Percentiles rank a stretch among this genome's conserved stretches.
Conservation (phyloP, 2,329 filamentous ascomycete genomes). For the Neoscytalidium dimidiatum region DNA sequence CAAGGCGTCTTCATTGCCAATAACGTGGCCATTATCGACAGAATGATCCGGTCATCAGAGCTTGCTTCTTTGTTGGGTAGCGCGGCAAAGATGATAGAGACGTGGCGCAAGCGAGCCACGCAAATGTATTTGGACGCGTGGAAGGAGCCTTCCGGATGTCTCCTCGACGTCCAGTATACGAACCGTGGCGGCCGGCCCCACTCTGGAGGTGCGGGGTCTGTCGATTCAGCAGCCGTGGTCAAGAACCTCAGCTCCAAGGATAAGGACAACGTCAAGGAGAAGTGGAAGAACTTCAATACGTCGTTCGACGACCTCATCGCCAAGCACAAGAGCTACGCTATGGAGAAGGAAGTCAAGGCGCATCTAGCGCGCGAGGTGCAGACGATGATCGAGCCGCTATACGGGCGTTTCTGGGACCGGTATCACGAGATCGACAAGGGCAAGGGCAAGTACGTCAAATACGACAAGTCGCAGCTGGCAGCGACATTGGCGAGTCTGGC, state of each 20-base stretch:
- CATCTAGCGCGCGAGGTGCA: slow-evolving; percentile 83
- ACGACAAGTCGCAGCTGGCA: slow-evolving; percentile 82
- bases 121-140: slow-evolving; percentile 82
- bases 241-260: slow-evolving; percentile 86
- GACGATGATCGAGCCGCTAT: slow-evolving; percentile 89
- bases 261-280: slow-evolving; percentile 93
- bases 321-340: slow-evolving; percentile 78
- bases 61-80: slow-evolving; percentile 68
- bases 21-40: slow-evolving; percentile 79
- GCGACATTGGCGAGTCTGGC: slow-evolving; percentile 55
- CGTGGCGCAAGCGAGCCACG: slow-evolving; percentile 85
- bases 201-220: slow-evolving; percentile 52
- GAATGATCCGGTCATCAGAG: slow-evolving; percentile 80
- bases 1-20: slow-evolving; percentile 92
- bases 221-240: slow-evolving; percentile 80
- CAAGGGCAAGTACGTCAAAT: slow-evolving; percentile 97
- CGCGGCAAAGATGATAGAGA: slow-evolving; percentile 70
- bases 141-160: slow-evolving; percentile 82
- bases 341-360: slow-evolving; percentile 87
- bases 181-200: slow-evolving; percentile 69
- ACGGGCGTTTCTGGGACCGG: slow-evolving; percentile 92
- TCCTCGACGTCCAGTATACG: slow-evolving; percentile 88
- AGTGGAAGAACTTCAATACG: slow-evolving; percentile 88
- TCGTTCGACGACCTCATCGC: slow-evolving; percentile 86
- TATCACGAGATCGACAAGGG: slow-evolving; percentile 98